These are phyloP conservation scores for Babesia ovis DNA, from an alignment of 169 alveolate species.

Conservation along the genomic window DNA sequence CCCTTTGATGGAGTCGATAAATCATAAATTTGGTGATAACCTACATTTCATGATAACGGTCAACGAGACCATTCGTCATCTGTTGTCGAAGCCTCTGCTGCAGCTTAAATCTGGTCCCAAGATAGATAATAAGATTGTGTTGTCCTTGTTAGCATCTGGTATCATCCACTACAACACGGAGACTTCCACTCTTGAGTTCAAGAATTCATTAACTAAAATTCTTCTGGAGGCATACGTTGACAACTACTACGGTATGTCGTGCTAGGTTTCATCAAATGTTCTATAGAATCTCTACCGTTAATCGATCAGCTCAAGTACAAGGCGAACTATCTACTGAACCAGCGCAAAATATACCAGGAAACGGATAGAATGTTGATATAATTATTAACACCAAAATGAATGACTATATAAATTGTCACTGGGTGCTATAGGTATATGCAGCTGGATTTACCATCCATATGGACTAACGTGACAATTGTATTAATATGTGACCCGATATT, in stretches of 20 bases:
- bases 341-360: slow-evolving; percentile 64
- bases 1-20: slow-evolving; percentile 39
- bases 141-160: slow-evolving; percentile 40
- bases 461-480: no score
- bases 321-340: slow-evolving; percentile 72
- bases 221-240: slow-evolving; percentile 40
- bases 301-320: slow-evolving; percentile 66
- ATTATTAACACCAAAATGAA: not conserved
- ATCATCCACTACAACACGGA: slow-evolving; percentile 21
- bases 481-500: no score
- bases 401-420: not conserved
- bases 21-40: slow-evolving; percentile 13
- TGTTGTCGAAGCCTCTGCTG: slow-evolving; percentile 41
- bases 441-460: no score
- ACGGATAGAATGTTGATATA: slow-evolving; percentile 32
- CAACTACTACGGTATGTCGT: slow-evolving; percentile 41
- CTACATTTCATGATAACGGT: slow-evolving; percentile 60
- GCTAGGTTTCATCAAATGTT: not conserved
- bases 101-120: slow-evolving; percentile 14
- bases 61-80: slow-evolving; percentile 54
- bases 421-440: not conserved
- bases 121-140: slow-evolving; percentile 42
- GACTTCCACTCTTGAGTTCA: slow-evolving; percentile 36
- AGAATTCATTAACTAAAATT: slow-evolving; percentile 27
- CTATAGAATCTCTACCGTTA: slow-evolving; percentile 28